Conservation (phyloP, 352 stramenopile genomes). For the Thraustochytrium striatum region DNA sequence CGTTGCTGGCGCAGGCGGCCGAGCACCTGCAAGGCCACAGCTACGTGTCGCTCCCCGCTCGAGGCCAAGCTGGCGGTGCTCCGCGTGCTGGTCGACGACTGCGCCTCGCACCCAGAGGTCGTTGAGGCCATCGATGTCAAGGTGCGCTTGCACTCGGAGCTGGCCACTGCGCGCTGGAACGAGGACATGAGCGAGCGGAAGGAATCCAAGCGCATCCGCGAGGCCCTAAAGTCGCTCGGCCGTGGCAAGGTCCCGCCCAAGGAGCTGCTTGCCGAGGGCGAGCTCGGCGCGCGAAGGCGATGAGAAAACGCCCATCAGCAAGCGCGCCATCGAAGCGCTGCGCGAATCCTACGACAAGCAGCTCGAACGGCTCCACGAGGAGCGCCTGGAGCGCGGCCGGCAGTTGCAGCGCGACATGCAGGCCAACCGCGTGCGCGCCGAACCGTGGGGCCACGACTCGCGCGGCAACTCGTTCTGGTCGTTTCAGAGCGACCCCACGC, state of each 20-base stretch:
- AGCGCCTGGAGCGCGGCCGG: not conserved
- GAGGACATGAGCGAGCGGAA: not conserved
- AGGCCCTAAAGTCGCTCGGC: not conserved
- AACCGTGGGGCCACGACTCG: conserved; percentile 23
- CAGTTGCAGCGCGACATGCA: not conserved
- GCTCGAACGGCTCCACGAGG: not conserved
- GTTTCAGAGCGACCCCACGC: conserved; percentile 6
- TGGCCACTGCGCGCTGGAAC: not conserved
- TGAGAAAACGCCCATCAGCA: not conserved
- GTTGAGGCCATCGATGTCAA: conserved; percentile 10
- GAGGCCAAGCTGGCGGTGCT: conserved; percentile 3
- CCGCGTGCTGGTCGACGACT: conserved; percentile 34
- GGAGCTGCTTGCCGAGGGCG: not conserved
- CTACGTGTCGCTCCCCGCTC: conserved; percentile 20
- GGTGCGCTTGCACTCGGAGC: not conserved
- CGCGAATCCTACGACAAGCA: not conserved
- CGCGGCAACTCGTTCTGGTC: conserved; percentile 28
- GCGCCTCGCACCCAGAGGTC: conserved; percentile 21
- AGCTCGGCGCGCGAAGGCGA: too few species aligned
- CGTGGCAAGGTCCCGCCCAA: not conserved
- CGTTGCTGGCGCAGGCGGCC: not conserved
- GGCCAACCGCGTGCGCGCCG: conserved; percentile 7
- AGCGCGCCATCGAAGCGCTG: not conserved
- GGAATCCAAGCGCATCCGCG: not conserved
- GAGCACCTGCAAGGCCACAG: not conserved